Evolutionary conservation across 2,329 filamentous ascomycete species (phyloP).

Genomic region (Fusarium tjaetaba): DNA sequence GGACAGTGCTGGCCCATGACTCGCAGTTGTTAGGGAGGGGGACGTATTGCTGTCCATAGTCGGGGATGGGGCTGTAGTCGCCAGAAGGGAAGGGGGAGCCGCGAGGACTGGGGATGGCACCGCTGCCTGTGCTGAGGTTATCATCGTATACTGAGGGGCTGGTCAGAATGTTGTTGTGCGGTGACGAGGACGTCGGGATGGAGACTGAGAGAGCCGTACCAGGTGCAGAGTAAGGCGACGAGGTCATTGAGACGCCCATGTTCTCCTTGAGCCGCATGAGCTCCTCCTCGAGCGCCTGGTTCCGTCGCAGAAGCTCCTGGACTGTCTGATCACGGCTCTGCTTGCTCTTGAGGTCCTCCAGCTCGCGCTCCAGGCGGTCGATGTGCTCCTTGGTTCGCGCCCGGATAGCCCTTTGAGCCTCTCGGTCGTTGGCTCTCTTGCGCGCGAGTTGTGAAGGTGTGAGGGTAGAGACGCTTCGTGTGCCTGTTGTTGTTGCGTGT

Average conservation of each 20-base stretch:
- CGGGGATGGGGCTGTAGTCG: conserved; percentile 56
- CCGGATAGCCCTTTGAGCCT: conserved; percentile 87
- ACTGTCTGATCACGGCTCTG: conserved; percentile 61
- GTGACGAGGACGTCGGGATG: not conserved
- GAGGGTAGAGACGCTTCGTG: conserved; percentile 85
- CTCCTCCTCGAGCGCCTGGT: conserved; percentile 65
- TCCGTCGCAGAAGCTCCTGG: conserved; percentile 62
- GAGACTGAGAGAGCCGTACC: conserved; percentile 45
- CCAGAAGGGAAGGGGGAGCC: conserved; percentile 57
- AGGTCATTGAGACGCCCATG: conserved; percentile 55
- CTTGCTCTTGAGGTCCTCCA: conserved; percentile 72
- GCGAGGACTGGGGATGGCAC: conserved; percentile 55
- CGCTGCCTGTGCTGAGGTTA: conserved; percentile 51
- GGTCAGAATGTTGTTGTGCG: conserved; percentile 22
- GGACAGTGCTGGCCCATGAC: conserved; percentile 57
- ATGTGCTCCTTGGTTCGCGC: conserved; percentile 89
- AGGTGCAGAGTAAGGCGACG: conserved; percentile 54
- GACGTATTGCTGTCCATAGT: conserved; percentile 53
- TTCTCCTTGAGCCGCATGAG: conserved; percentile 57
- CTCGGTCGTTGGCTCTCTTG: conserved; percentile 91
- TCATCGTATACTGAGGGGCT: conserved; percentile 53
- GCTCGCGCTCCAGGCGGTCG: conserved; percentile 77
- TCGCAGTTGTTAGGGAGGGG: conserved; percentile 56
- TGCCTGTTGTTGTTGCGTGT: conserved; percentile 52
- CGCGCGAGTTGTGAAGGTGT: conserved; percentile 88